Evolutionary conservation across 2,329 filamentous ascomycete species (phyloP), one percentile per base, ranked within the genome.

Genomic region (Calonectria hongkongensis): DNA sequence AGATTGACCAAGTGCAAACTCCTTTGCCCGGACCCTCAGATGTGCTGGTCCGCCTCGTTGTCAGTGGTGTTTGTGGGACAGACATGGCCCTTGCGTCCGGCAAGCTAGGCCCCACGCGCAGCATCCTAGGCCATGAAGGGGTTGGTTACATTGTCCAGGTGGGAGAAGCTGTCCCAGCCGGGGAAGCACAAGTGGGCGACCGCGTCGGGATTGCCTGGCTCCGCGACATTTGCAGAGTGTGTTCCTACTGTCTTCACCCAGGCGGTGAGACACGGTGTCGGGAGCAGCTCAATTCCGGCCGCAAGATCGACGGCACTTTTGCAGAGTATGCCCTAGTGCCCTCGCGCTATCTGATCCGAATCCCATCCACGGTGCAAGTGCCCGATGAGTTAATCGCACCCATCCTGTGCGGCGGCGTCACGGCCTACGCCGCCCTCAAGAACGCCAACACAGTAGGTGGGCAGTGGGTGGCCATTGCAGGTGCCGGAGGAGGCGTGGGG

Each of bases 371-470:
- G 56, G 83, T 6, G 69, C 78, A 0, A 8, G 54, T 58, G 7
- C n/a, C 54, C 13, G 85, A 86, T 54, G 84, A 86, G 58, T 56
- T 79, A 5, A 76, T 86, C 0, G 85, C 84, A 2, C 86, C 86
- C 0, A 81, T 87, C 8, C 72, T 87, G 39, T 87, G 86, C 66
- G 85, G 82, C 0, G 86, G 86, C 0, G 84, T 86, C 0, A 87
- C 86, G 0, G 85, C 85, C 0, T 87, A 86, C 72, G 85, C 84
- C 74, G 85, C 84, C 0, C 64, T 86, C 60, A 86, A 85, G 74
- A 72, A 71, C 1, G 82, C 81, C 39, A 76, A 69, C 4, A 72
- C 81, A 5, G 75, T 71, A 0, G 82, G 83, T 0, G 84, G 85
- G 2, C 79, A 83, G 65, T 85, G 81, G 79, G 72, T 86, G 1